A percentile compares a stretch with the other conserved stretches of the same genome.
These are phyloP conservation scores for Panus rudis DNA, from an alignment of 768 basidiomycete species.

Conservation along the genomic window DNA sequence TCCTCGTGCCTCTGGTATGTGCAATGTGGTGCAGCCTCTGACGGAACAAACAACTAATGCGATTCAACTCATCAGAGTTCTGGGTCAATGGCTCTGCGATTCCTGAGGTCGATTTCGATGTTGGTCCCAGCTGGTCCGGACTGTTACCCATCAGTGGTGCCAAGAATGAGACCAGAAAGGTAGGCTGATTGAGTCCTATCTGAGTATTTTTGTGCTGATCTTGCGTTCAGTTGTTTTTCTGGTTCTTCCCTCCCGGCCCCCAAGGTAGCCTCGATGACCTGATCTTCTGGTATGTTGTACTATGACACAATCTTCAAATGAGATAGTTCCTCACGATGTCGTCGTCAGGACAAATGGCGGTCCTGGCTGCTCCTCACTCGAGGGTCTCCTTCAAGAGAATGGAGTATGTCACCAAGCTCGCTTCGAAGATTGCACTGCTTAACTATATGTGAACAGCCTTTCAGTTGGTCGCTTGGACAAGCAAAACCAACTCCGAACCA, in stretches of 20 bases:
- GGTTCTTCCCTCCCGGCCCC: conserved; percentile 78
- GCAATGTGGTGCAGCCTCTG: background rate
- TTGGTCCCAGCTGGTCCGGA: conserved; percentile 73
- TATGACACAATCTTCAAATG: background rate
- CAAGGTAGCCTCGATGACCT: conserved; percentile 65
- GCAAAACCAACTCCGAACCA: conserved; percentile 59
- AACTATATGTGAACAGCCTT: conserved; percentile 37
- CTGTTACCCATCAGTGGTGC: conserved; percentile 60
- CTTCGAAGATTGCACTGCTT: background rate
- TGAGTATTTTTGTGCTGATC: background rate
- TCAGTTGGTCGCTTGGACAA: conserved; percentile 58
- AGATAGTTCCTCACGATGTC: background rate
- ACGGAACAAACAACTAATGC: background rate
- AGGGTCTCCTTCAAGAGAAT: conserved; percentile 68
- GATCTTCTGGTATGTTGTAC: conserved; percentile 56
- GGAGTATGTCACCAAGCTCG: conserved; percentile 39
- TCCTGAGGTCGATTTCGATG: conserved; percentile 64
- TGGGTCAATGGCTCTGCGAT: conserved; percentile 61
- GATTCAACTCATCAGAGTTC: conserved; percentile 43
- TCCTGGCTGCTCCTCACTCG: conserved; percentile 69
- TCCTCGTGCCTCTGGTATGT: conserved; percentile 52
- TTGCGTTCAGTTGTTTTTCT: conserved; percentile 61
- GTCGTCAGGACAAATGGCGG: conserved; percentile 68
- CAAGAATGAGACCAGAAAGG: conserved; percentile 61
- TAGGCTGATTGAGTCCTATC: conserved; percentile 21